Evolutionary conservation across 2,329 filamentous ascomycete species (phyloP), one percentile per base, ranked within the genome.

Genomic region (Curvularia eragrostidis): DNA sequence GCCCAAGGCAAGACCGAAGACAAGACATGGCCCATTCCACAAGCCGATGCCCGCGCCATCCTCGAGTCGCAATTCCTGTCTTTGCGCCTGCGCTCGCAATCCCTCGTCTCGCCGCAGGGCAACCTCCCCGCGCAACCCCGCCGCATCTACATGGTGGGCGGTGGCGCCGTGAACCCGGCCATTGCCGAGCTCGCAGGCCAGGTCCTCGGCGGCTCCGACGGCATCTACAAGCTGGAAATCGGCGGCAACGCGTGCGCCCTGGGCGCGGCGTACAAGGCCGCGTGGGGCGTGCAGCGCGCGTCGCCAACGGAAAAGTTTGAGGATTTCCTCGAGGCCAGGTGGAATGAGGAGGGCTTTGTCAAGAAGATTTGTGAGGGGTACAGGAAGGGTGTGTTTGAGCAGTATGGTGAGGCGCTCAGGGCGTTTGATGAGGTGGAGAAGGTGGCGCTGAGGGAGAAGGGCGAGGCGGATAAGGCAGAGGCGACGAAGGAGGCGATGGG

Each of bases 41-140:
- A 61, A 51, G 84, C 84, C n/a, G 94, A 98, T 75, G 89, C 93
- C 0, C 88, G 95, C 58, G 83, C 87, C 50, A 98, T 98, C 69
- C 85, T 98, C 59, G 95, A 99, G 81, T 95, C 91, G n/a, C 95
- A 99, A 76, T 88, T 96, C 48, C 87, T 99, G 8, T 96, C 91
- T 6, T 89, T 97, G 76, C 90, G 94, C 2, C 86, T 98, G 24
- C 91, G 95, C 41, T 93, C 91, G 15, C 87, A 88, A 56, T 87
- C 85, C 30, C 87, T 97, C 7, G 91, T 97, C 3, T 56, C 67
- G 7, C 84, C 66, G 78, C 78, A 67, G 84, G 79, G 77, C 70
- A 73, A 75, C 0, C 81, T 96, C 0, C 94, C 93, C 0, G 84
- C 93, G 0, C 94, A 98, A 76, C 93, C 94, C 3, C 87, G 92